Conservation (phyloP, 768 basidiomycete species). For the Naganishia vaughanmartiniae region DNA sequence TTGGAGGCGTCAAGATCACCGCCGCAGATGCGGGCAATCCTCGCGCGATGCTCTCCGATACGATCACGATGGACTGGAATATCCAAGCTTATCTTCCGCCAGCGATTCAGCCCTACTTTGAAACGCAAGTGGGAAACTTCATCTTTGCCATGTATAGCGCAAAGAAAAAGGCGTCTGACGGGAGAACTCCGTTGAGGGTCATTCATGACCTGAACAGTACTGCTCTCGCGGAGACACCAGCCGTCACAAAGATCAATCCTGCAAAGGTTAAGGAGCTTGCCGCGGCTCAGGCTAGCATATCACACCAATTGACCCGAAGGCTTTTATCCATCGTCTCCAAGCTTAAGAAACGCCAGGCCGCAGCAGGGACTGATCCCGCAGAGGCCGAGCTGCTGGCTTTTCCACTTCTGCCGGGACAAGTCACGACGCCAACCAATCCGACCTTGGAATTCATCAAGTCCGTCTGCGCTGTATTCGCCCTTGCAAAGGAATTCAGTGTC, state of each 20-base stretch:
- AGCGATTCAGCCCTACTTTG: conserved; percentile 75
- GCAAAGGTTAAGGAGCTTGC: conserved; percentile 70
- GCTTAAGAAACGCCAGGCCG: conserved; percentile 60
- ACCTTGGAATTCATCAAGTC: conserved; percentile 86
- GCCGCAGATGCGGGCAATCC: conserved; percentile 52
- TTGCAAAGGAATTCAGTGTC: conserved; percentile 75
- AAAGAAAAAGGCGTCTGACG: conserved; percentile 65
- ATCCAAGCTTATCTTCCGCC: conserved; percentile 83
- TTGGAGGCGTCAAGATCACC: conserved; percentile 71
- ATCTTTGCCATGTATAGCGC: conserved; percentile 72
- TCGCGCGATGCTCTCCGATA: conserved; percentile 55
- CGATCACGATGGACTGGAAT: conserved; percentile 81
- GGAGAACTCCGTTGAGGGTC: conserved; percentile 69
- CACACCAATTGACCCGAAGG: conserved; percentile 73
- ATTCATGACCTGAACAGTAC: conserved; percentile 60
- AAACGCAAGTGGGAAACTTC: conserved; percentile 70
- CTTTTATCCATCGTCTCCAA: conserved; percentile 67
- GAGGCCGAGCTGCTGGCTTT: conserved; percentile 65
- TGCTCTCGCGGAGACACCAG: conserved; percentile 35
- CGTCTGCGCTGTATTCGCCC: conserved; percentile 71
- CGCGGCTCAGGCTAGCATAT: conserved; percentile 69
- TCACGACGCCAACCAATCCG: conserved; percentile 74
- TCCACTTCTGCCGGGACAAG: conserved; percentile 80
- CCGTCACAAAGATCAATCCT: conserved; percentile 58
- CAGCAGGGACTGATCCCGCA: conserved; percentile 55